Evolutionary conservation across 495 filamentous ascomycete genomes (phyloP), one percentile per base, ranked within the genome.

Genomic region (Talaromyces adpressus): DNA sequence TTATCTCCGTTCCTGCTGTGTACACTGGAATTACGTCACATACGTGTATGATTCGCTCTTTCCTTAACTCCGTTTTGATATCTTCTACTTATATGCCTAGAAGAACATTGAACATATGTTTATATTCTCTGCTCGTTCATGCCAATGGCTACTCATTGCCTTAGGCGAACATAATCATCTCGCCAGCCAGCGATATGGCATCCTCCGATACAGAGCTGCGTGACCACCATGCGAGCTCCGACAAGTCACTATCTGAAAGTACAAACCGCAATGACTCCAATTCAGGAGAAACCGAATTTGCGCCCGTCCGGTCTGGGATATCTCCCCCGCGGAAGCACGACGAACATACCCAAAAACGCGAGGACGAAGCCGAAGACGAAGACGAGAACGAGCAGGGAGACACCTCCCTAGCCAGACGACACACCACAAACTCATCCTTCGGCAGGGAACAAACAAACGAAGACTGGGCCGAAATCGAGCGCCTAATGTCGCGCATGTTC

Each of bases 401-500:
- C 5, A 70, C 66, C 39, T 34, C 23, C 64, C 53, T 61, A 47
- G 54, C 61, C 65, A 59, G 65, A 20, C 62, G 66, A 30, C 59
- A 68, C 62, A 32, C 65, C 56, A 54, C 62, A 32, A 53, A 36
- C 27, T 51, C 60, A 45, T 67, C 66, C 62, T 49, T 68, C 72
- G 79, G 72, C 6, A 32, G 73, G 12, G 66, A 69, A 6, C 62
- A 71, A 27, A 77, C 81, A 20, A 69, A 74, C 14, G 83, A 85
- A 52, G 82, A 86, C 58, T 79, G 78, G 67, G 80, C 75, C 16
- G 85, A 88, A 68, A 83, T 89, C 39, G 75, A 85, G 64, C 73
- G 68, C 30, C 64, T 89, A 14, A 82, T 89, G 65, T 87, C 85
- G 20, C 79, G 82, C 1, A 89, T 88, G 81, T 91, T 87, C 68